Percentiles rank a stretch among this genome's conserved stretches.
Conservation (phyloP, 2,329 filamentous ascomycete species). For the Paramyrothecium roridum region DNA sequence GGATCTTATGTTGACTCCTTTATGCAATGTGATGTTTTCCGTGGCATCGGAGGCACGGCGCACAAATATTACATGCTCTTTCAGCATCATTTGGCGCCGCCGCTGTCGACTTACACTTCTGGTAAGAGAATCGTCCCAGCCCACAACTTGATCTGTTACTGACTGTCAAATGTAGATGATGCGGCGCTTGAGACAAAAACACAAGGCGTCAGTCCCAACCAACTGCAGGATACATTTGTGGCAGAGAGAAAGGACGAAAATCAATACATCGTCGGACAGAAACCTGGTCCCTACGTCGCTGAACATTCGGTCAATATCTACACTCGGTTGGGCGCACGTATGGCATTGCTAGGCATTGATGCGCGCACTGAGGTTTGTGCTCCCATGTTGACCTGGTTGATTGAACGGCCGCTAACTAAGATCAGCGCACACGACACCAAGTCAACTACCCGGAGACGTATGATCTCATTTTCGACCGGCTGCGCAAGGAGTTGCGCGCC, state of each 20-base stretch:
- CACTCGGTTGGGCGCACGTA: slow-evolving; percentile 74
- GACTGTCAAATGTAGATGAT: slow-evolving; percentile 13
- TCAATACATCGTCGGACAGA: slow-evolving; percentile 75
- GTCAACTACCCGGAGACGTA: slow-evolving; percentile 94
- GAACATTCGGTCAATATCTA: slow-evolving; percentile 87
- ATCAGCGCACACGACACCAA: slow-evolving; percentile 77
- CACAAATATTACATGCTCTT: slow-evolving; percentile 99
- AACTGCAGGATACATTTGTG: slow-evolving; percentile 74
- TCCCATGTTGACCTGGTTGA: background rate
- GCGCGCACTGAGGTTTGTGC: slow-evolving; percentile 75
- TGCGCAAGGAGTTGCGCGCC: slow-evolving; percentile 69
- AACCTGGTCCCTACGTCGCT: slow-evolving; percentile 83
- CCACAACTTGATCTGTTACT: slow-evolving; percentile 3
- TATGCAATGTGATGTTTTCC: slow-evolving; percentile 89
- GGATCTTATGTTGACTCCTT: slow-evolving; percentile 93
- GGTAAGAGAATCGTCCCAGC: slow-evolving; percentile 34
- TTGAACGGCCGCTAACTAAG: slow-evolving; percentile 31
- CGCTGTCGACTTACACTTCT: slow-evolving; percentile 80
- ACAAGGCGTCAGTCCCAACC: slow-evolving; percentile 63
- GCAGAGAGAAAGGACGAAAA: slow-evolving; percentile 51
- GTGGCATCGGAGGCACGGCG: slow-evolving; percentile 84
- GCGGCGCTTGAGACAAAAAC: slow-evolving; percentile 25
- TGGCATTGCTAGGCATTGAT: slow-evolving; percentile 86
- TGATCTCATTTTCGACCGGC: slow-evolving; percentile 74
- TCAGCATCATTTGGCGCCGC: slow-evolving; percentile 88